These are phyloP conservation scores for Globomyces sp. DNA, from an alignment of 371 early-diverging fungal species.

Conservation along the genomic window DNA sequence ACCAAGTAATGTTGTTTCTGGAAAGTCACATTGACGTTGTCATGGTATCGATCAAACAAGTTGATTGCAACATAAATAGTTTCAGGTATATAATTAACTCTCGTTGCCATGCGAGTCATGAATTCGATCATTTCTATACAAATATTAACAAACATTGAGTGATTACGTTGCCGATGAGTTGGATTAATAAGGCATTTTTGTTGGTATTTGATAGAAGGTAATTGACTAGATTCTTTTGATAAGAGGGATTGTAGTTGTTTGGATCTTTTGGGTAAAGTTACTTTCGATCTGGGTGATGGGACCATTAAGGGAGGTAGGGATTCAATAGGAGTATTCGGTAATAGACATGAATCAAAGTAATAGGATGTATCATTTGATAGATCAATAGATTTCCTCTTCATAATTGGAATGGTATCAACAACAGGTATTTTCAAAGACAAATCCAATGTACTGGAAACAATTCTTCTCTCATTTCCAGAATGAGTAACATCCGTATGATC, in stretches of 20 bases:
- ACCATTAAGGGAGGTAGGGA: neutral
- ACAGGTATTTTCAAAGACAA: too few species aligned
- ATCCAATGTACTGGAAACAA: too few species aligned
- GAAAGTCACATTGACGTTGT: slow-evolving; percentile 5
- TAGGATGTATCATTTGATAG: too few species aligned
- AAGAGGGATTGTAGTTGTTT: neutral
- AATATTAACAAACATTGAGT: neutral
- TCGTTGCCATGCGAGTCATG: neutral
- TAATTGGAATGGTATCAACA: too few species aligned
- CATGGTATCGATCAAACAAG: slow-evolving; percentile 11
- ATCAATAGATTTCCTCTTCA: too few species aligned
- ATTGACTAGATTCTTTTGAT: neutral
- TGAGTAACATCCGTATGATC: too few species aligned
- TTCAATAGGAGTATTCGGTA: slow-evolving; percentile 1
- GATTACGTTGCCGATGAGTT: neutral
- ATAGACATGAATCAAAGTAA: neutral
- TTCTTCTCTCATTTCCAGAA: too few species aligned
- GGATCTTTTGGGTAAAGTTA: neutral
- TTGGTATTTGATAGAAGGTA: too few species aligned
- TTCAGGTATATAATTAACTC: slow-evolving; percentile 12
- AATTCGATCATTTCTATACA: slow-evolving; percentile 1
- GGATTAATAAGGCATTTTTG: neutral
- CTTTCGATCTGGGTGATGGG: slow-evolving; percentile 1
- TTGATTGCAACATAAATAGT: slow-evolving; percentile 15
- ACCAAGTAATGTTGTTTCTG: neutral